Evolutionary conservation across 345 rosid species (phyloP).

Genomic region (Gynandropsis gynandra): DNA sequence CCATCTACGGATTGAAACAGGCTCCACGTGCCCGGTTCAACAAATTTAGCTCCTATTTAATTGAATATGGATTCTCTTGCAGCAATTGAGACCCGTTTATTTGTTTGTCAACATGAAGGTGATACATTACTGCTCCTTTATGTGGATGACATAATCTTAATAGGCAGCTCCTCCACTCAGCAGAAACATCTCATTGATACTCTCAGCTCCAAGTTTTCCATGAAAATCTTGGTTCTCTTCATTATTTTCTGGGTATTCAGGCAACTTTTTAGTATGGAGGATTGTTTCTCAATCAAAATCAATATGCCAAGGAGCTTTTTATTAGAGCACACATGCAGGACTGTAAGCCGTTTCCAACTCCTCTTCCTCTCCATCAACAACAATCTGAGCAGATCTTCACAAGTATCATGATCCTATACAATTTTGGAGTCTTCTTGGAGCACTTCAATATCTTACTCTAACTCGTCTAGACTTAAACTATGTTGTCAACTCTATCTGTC

Average conservation of each 20-base stretch:
- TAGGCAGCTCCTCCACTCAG: background rate
- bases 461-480: background rate
- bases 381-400: background rate
- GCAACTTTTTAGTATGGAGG: background rate
- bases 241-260: background rate
- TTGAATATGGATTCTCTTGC: background rate
- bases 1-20: background rate
- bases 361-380: background rate
- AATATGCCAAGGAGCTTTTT: background rate
- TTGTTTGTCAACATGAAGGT: background rate
- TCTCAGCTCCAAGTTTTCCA: background rate
- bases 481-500: background rate
- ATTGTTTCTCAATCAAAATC: background rate
- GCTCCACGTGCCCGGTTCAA: background rate
- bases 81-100: background rate
- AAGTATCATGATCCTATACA: background rate
- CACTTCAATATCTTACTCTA: too few species aligned
- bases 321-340: background rate
- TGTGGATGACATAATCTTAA: background rate
- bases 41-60: background rate
- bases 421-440: background rate
- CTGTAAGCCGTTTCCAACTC: background rate
- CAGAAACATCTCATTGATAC: background rate
- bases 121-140: background rate
- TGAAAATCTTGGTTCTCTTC: background rate